Conservation (phyloP, 2,329 filamentous ascomycete genomes). For the Gliomastix tumulicola region DNA sequence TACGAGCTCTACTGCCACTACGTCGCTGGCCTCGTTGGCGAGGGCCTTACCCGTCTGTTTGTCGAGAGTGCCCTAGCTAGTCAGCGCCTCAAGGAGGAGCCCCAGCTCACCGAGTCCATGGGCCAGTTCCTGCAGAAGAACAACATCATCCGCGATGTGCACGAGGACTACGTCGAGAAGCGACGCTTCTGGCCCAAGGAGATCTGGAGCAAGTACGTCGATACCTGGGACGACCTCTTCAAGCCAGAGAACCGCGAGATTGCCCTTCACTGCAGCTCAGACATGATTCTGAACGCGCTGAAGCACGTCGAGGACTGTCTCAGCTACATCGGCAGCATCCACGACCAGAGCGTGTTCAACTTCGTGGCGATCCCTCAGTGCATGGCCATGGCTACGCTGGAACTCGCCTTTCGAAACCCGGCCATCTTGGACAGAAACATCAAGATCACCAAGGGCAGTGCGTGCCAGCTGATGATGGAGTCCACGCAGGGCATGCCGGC, state of each 20-base stretch:
- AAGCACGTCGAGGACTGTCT: constrained; percentile 85
- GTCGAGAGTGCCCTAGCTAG: constrained; percentile 84
- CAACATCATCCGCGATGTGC: constrained; percentile 95
- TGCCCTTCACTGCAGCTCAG: constrained; percentile 79
- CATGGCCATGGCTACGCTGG: constrained; percentile 95
- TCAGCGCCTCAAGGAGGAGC: constrained; percentile 69
- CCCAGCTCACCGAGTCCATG: constrained; percentile 88
- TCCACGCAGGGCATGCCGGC: constrained; percentile 84
- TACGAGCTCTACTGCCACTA: constrained; percentile 98
- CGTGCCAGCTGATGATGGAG: constrained; percentile 85
- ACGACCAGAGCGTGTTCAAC: constrained; percentile 97
- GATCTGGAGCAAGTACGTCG: constrained; percentile 94
- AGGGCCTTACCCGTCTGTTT: constrained; percentile 85
- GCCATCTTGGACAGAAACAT: constrained; percentile 78
- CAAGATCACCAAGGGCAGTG: constrained; percentile 94
- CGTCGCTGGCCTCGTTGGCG: constrained; percentile 95
- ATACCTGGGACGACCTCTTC: constrained; percentile 85
- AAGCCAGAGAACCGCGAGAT: constrained; percentile 69
- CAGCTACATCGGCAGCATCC: constrained; percentile 91
- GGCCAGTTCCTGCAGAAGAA: constrained; percentile 96
- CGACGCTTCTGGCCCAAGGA: constrained; percentile 92
- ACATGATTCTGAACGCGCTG: constrained; percentile 90
- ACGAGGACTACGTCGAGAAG: constrained; percentile 81
- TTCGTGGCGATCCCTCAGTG: constrained; percentile 94
- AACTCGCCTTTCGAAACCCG: constrained; percentile 87